Percentiles rank a stretch among this genome's conserved stretches.
phyloP scores from a whole-genome alignment of 2,329 filamentous ascomycete genomes.

The Dactylellina haptotyla region DNA sequence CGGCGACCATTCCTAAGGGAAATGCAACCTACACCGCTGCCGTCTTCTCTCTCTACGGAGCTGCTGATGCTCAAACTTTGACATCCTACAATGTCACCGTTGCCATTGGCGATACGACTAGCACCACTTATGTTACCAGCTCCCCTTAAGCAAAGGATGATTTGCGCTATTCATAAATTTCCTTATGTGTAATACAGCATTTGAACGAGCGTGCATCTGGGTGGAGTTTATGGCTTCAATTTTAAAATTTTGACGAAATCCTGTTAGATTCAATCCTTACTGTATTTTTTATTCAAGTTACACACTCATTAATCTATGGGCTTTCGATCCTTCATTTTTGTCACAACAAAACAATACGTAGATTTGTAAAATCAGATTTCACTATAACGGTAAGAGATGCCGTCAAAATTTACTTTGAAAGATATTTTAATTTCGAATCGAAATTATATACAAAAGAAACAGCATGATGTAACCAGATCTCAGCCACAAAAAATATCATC shows the following conservation, averaged over 20 bases:
- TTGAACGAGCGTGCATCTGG: conserved; percentile 10
- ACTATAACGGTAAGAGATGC: too few relatives aligned
- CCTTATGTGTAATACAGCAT: conserved; percentile 6
- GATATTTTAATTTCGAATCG: not conserved
- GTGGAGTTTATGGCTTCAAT: conserved; percentile 17
- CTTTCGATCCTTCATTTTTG: too few relatives aligned
- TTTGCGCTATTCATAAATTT: not conserved
- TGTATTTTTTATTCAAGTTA: too few relatives aligned
- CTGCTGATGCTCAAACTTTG: conserved; percentile 32
- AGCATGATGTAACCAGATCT: too few relatives aligned
- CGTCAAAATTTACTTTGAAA: not conserved
- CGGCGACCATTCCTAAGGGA: conserved; percentile 23
- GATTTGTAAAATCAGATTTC: too few relatives aligned
- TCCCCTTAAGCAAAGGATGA: conserved; percentile 14
- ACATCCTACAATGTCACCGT: conserved; percentile 32
- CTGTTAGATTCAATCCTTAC: too few relatives aligned
- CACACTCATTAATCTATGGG: too few relatives aligned
- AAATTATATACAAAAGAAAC: too few relatives aligned
- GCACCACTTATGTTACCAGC: conserved; percentile 44
- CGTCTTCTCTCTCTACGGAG: conserved; percentile 35
- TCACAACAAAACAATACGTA: too few relatives aligned
- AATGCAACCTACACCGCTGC: conserved; percentile 29
- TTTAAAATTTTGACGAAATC: not conserved
- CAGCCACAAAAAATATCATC: too few relatives aligned
- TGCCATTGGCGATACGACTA: conserved; percentile 36